Conservation (phyloP, 2,329 filamentous ascomycete species). For the Aspergillus cejpii region DNA sequence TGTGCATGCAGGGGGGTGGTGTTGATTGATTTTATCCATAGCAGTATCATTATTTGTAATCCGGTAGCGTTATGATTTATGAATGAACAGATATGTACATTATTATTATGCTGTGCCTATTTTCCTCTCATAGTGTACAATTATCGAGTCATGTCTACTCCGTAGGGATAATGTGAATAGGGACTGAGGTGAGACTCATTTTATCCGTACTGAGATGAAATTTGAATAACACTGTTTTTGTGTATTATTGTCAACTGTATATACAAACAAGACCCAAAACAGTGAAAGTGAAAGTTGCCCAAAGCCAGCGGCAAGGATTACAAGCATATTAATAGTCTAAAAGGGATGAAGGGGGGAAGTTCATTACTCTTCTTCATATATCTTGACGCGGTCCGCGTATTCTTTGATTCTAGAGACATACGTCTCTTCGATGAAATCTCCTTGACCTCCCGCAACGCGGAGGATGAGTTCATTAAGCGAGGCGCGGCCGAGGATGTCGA, state of each 20-base stretch:
- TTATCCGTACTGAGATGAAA: too few species aligned
- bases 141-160: too few species aligned
- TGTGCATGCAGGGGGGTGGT: not conserved
- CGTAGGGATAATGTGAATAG: too few species aligned
- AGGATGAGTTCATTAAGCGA: slow-evolving; percentile 87
- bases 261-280: not conserved
- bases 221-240: too few species aligned
- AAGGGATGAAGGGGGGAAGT: not conserved
- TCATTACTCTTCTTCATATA: slow-evolving; percentile 58
- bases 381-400: slow-evolving; percentile 76
- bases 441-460: slow-evolving; percentile 75
- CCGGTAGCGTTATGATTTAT: slow-evolving; percentile 21
- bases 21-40: not conserved
- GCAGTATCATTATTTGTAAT: slow-evolving; percentile 18
- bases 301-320: not conserved
- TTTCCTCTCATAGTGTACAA: slow-evolving; percentile 17
- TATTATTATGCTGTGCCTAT: slow-evolving; percentile 11
- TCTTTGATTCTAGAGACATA: slow-evolving; percentile 74
- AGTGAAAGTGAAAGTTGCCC: slow-evolving; percentile 1
- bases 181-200: too few species aligned
- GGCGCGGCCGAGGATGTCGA: slow-evolving; percentile 86
- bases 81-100: slow-evolving; percentile 13
- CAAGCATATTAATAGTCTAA: not conserved
- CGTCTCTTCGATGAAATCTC: slow-evolving; percentile 68
- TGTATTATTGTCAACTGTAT: slow-evolving; percentile 2